Conservation (phyloP, 2,329 filamentous ascomycete species). For the Neodidymelliopsis sp. region DNA sequence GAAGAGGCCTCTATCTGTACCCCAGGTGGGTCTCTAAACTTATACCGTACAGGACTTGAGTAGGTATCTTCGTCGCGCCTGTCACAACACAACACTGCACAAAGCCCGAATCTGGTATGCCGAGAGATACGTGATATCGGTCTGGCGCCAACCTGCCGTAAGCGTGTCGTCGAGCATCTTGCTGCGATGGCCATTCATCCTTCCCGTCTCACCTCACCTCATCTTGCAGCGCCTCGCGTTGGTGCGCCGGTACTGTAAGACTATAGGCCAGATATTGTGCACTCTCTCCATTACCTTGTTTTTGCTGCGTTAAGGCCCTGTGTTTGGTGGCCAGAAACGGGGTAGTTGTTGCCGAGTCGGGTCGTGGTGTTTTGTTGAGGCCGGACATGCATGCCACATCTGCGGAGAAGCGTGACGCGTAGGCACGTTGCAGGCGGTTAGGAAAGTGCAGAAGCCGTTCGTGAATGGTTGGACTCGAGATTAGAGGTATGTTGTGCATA, state of each 20-base stretch:
- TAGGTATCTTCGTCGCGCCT: not conserved
- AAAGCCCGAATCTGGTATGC: not conserved
- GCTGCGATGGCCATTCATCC: slow-evolving; percentile 6
- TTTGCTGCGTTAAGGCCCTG: not conserved
- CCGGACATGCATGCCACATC: slow-evolving; percentile 20
- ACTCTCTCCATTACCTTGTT: not conserved
- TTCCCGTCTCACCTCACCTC: slow-evolving; percentile 10
- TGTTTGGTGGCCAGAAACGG: slow-evolving; percentile 10
- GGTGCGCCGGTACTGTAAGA: slow-evolving; percentile 4
- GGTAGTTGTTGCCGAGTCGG: slow-evolving; percentile 11
- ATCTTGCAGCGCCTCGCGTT: not conserved
- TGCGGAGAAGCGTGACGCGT: slow-evolving; percentile 30
- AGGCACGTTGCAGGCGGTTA: slow-evolving; percentile 23
- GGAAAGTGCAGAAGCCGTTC: not conserved
- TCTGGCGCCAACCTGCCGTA: not conserved
- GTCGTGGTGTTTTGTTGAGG: slow-evolving; percentile 29
- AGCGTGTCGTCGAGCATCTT: not conserved
- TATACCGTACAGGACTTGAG: too few relatives aligned
- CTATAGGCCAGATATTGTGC: not conserved
- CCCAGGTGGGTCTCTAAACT: too few relatives aligned
- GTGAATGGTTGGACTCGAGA: too few relatives aligned
- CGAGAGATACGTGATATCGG: not conserved
- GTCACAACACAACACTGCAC: not conserved
- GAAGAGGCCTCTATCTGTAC: not conserved
- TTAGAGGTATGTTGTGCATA: slow-evolving; percentile 1